These are phyloP conservation scores for Porpolomopsis calyptriformis DNA, from an alignment of 768 basidiomycete genomes.

Conservation along the genomic window DNA sequence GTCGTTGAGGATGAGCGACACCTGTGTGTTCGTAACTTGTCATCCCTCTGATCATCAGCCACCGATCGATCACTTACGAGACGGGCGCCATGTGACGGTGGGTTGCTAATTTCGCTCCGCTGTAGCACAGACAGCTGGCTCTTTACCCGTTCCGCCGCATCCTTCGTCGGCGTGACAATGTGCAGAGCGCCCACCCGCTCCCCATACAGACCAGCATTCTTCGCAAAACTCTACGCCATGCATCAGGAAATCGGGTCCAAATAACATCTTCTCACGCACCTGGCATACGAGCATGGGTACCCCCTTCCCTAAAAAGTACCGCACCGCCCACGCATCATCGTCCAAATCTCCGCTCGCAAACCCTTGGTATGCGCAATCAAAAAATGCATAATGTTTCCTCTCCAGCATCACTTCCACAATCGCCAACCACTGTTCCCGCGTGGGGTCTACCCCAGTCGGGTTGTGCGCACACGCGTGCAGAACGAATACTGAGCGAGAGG, in stretches of 20 bases:
- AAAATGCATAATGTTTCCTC: slow-evolving; percentile 80
- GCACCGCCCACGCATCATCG: slow-evolving; percentile 84
- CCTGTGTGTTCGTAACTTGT: slow-evolving; percentile 28
- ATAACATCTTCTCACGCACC: slow-evolving; percentile 31
- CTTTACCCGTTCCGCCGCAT: slow-evolving; percentile 62
- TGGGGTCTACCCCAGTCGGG: slow-evolving; percentile 93
- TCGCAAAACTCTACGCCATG: slow-evolving; percentile 76
- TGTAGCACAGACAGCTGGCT: slow-evolving; percentile 88
- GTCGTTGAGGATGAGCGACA: slow-evolving; percentile 74
- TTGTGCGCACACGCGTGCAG: slow-evolving; percentile 95
- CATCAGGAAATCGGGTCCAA: not conserved
- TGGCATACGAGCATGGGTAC: slow-evolving; percentile 83
- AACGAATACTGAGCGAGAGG: slow-evolving; percentile 73
- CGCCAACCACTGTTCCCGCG: slow-evolving; percentile 71
- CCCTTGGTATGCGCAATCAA: slow-evolving; percentile 95
- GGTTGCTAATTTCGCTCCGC: slow-evolving; percentile 92
- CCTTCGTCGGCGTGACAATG: slow-evolving; percentile 53
- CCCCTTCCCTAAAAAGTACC: slow-evolving; percentile 68
- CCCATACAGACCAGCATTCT: slow-evolving; percentile 92
- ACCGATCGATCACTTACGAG: slow-evolving; percentile 36
- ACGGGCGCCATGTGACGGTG: slow-evolving; percentile 84
- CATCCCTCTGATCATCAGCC: not conserved
- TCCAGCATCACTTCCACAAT: slow-evolving; percentile 63
- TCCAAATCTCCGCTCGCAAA: slow-evolving; percentile 91
- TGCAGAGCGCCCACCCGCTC: slow-evolving; percentile 94